Percentiles rank a stretch among this genome's conserved stretches.
These are phyloP conservation scores for Jimgerdemannia lactiflua DNA, from an alignment of 192 early-diverging fungal species.

Conservation along the genomic window DNA sequence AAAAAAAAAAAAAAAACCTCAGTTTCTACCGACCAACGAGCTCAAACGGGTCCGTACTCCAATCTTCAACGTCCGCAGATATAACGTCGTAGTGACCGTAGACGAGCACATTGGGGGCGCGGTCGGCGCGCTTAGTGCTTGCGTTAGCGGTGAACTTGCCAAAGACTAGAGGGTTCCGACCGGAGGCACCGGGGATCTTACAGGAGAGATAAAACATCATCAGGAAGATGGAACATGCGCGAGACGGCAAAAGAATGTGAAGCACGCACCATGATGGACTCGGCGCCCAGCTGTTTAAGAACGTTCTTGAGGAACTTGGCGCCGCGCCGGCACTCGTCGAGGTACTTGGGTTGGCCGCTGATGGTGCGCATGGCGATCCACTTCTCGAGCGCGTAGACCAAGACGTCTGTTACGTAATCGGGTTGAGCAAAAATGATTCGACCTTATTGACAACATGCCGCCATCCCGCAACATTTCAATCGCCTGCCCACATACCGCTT, in stretches of 20 bases:
- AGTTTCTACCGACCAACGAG: conserved; percentile 21
- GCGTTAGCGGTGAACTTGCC: conserved; percentile 51
- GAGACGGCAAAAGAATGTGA: conserved; percentile 20
- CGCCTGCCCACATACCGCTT: too few relatives aligned
- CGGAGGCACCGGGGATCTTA: conserved; percentile 53
- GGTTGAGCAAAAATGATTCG: too few relatives aligned
- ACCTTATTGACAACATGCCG: too few relatives aligned
- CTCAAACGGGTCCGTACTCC: conserved; percentile 65
- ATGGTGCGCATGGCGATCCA: conserved; percentile 71
- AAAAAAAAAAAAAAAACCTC: not conserved
- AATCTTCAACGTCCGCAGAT: conserved; percentile 58
- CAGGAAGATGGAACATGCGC: not conserved
- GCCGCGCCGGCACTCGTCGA: conserved; percentile 69
- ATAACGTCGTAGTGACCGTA: conserved; percentile 87
- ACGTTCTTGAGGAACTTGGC: conserved; percentile 70
- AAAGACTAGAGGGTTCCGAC: conserved; percentile 70
- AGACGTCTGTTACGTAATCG: conserved; percentile 26
- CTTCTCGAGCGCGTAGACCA: conserved; percentile 61
- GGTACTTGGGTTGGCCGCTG: conserved; percentile 60
- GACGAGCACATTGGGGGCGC: conserved; percentile 47
- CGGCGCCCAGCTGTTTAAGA: conserved; percentile 66
- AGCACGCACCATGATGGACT: conserved; percentile 26
- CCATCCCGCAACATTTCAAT: too few relatives aligned
- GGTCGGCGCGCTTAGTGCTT: conserved; percentile 11
- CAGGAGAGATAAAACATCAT: not conserved